Conservation (phyloP, 202 grass and related monocot genomes). For the Saccharum hybrid region DNA sequence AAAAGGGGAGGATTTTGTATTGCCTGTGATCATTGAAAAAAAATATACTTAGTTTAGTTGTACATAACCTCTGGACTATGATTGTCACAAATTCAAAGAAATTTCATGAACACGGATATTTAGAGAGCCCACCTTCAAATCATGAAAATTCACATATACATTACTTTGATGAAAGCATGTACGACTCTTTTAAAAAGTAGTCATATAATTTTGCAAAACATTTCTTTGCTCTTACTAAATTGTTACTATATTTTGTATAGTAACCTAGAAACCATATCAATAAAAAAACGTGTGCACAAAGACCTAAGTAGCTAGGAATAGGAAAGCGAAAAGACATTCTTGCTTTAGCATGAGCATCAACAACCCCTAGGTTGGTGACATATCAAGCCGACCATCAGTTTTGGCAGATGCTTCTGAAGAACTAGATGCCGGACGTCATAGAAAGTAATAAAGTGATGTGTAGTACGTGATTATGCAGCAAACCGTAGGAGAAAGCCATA, state of each 20-base stretch:
- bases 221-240: not conserved
- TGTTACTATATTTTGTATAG: not conserved
- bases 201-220: not conserved
- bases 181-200: not conserved
- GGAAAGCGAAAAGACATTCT: conserved; percentile 30
- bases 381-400: conserved; percentile 37
- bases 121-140: not conserved
- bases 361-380: conserved; percentile 40
- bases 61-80: not conserved
- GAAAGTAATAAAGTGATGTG: conserved; percentile 38
- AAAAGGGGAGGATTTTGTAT: not conserved
- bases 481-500: not conserved
- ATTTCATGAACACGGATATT: not conserved
- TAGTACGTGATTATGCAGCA: conserved; percentile 33
- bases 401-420: conserved; percentile 40
- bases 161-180: not conserved
- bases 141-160: not conserved
- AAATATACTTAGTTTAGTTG: not conserved
- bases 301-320: not conserved
- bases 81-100: not conserved
- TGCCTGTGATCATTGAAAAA: not conserved
- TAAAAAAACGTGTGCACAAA: not conserved
- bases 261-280: not conserved
- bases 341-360: conserved; percentile 38
- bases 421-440: conserved; percentile 50